Evolutionary conservation across 2,329 filamentous ascomycete species (phyloP).

Genomic region (Xylaria sp.): DNA sequence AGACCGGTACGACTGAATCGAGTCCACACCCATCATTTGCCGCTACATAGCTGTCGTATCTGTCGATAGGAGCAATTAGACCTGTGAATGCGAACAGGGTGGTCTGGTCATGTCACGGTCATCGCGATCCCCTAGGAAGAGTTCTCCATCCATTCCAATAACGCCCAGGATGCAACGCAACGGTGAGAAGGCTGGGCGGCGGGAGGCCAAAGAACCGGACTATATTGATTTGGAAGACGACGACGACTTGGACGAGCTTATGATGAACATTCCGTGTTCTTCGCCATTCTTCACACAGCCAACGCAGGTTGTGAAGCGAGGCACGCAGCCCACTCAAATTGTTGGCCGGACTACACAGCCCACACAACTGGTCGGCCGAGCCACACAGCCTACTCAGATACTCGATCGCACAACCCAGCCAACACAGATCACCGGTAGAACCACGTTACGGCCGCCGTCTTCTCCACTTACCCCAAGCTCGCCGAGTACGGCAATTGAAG

Average conservation of each 20-base stretch:
- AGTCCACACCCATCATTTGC: not conserved
- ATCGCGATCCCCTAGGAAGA: conserved; percentile 9
- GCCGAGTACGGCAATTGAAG: conserved; percentile 70
- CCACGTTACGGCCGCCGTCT: conserved; percentile 52
- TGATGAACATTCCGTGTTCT: conserved; percentile 49
- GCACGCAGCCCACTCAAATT: conserved; percentile 56
- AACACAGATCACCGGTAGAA: conserved; percentile 55
- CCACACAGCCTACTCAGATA: conserved; percentile 56
- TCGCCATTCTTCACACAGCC: conserved; percentile 63
- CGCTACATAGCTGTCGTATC: no score
- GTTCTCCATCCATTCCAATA: conserved; percentile 28
- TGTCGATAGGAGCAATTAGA: not conserved
- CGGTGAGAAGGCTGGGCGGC: conserved; percentile 15
- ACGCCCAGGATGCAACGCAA: conserved; percentile 36
- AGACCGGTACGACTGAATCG: not conserved
- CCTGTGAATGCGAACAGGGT: not conserved
- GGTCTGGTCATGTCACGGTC: conserved; percentile 21
- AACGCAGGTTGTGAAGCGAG: conserved; percentile 50
- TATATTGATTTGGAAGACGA: conserved; percentile 52
- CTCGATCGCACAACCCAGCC: conserved; percentile 51
- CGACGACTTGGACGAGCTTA: conserved; percentile 60
- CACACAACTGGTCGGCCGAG: conserved; percentile 65
- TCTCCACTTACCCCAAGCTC: conserved; percentile 56
- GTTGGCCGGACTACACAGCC: conserved; percentile 63
- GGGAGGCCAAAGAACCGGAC: conserved; percentile 32